Conservation (phyloP, 192 early-diverging fungal species). For the Helicostylum pulchrum region DNA sequence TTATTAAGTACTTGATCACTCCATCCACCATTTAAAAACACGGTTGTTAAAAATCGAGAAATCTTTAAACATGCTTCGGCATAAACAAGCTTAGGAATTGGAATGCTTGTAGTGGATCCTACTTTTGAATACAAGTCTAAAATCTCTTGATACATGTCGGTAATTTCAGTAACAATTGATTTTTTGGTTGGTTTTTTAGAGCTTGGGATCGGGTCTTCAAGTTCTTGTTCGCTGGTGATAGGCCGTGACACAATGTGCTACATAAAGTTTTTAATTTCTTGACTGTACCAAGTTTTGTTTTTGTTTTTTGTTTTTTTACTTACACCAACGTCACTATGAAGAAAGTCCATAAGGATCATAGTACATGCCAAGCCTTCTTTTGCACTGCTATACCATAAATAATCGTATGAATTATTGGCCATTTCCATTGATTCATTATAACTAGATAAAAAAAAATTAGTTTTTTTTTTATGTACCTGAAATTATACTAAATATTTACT, state of each 20-base stretch:
- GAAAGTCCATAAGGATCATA: slow-evolving; percentile 52
- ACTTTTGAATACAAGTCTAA: slow-evolving; percentile 62
- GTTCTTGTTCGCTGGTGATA: neutral
- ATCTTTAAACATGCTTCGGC: slow-evolving; percentile 67
- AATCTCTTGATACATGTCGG: slow-evolving; percentile 67
- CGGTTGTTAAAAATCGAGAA: slow-evolving; percentile 56
- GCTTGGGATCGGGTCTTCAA: neutral
- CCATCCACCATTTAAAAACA: slow-evolving; percentile 41
- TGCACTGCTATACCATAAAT: slow-evolving; percentile 71
- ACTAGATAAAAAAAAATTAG: slow-evolving; percentile 31
- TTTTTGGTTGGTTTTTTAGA: neutral
- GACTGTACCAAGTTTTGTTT: neutral
- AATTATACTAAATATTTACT: slow-evolving; percentile 34
- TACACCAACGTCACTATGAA: slow-evolving; percentile 63
- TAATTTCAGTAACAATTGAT: slow-evolving; percentile 51
- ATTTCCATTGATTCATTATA: slow-evolving; percentile 66
- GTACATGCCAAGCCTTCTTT: slow-evolving; percentile 69
- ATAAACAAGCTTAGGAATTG: slow-evolving; percentile 57
- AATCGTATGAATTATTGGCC: slow-evolving; percentile 64
- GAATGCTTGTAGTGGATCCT: slow-evolving; percentile 35
- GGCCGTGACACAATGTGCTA: slow-evolving; percentile 1
- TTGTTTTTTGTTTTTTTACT: neutral
- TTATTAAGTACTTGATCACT: slow-evolving; percentile 33
- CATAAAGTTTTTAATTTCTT: neutral
- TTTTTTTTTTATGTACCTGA: slow-evolving; percentile 1